Evolutionary conservation across 2,329 filamentous ascomycete genomes (phyloP), one percentile per base, ranked within the genome.

Genomic region (Shiraia sp.): DNA sequence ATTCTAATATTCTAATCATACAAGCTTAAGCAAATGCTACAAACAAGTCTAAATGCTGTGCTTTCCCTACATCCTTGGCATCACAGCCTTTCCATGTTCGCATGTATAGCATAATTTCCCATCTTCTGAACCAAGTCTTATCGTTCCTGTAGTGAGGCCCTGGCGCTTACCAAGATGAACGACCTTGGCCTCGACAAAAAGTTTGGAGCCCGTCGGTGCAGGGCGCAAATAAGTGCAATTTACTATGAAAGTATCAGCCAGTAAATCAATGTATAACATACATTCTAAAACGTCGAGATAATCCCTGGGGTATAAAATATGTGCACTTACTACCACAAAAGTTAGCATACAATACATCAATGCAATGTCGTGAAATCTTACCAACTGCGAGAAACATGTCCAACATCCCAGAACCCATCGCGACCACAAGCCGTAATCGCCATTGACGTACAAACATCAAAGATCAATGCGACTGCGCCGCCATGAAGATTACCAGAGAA

Each of bases 381-480:
- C 51, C 51, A 22, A 27, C 40, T 61, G 13, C 57, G 56, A 29
- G 52, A 54, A 24, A 77, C 74, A 32, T 74, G 71, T 2, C 65
- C 72, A n/a, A 63, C 58, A 32, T 75, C 61, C 73, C 73, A 77
- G 34, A 70, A 71, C 1, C 63, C 66, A 2, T 65, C 55, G n/a
- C 45, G 48, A 4, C 59, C 52, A 13, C 57, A 52, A 3, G 64
- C 57, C 5, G 47, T 52, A 12, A 74, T 59, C 5, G 72, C 63
- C 6, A 72, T 58, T 6, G 68, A 72, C 1, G 75, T 77, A 40
- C 73, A 71, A 63, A 81, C 76, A 53, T 83, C 80, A 45, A 79
- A 79, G 30, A 81, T 76, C 4, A 78, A 64, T 0, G 76, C 74
- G 2, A 77, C 76, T 2, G 76, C 77, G 6, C 78, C 78, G 14